Evolutionary conservation across 2,329 filamentous ascomycete species (phyloP).

Genomic region (Sphaceloma murrayae): DNA sequence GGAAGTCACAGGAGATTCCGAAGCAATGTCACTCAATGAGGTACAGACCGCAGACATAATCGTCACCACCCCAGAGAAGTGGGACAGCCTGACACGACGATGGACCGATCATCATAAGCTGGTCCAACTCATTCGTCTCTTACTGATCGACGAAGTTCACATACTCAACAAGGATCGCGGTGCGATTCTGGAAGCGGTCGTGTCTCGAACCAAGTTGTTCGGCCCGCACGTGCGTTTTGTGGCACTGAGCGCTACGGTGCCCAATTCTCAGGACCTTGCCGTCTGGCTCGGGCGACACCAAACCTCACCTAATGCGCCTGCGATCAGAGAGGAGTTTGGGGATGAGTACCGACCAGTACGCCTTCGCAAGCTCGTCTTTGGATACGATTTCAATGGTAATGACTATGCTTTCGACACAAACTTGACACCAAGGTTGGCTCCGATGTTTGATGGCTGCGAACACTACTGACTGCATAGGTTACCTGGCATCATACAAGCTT

Average conservation of each 20-base stretch:
- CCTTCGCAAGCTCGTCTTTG: slow-evolving; percentile 66
- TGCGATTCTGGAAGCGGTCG: slow-evolving; percentile 71
- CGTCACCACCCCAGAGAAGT: slow-evolving; percentile 81
- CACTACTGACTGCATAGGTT: slow-evolving; percentile 40
- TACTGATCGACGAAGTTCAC: slow-evolving; percentile 81
- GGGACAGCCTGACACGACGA: slow-evolving; percentile 80
- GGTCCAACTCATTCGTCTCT: slow-evolving; percentile 65
- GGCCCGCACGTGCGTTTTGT: slow-evolving; percentile 67
- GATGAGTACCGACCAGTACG: slow-evolving; percentile 74
- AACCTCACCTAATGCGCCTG: slow-evolving; percentile 51
- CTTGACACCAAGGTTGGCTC: slow-evolving; percentile 50
- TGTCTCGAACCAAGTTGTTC: slow-evolving; percentile 78
- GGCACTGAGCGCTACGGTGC: slow-evolving; percentile 73
- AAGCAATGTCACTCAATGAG: slow-evolving; percentile 53
- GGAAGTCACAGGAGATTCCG: slow-evolving; percentile 75
- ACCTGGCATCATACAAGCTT: slow-evolving; percentile 53
- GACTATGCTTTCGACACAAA: slow-evolving; percentile 68
- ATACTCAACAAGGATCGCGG: slow-evolving; percentile 72
- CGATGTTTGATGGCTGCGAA: neutral
- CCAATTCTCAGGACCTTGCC: slow-evolving; percentile 72
- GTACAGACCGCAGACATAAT: slow-evolving; percentile 72
- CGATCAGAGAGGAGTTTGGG: slow-evolving; percentile 59
- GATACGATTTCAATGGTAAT: slow-evolving; percentile 55
- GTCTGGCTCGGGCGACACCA: slow-evolving; percentile 64
- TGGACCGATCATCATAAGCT: slow-evolving; percentile 73